Evolutionary conservation across 2,329 filamentous ascomycete species (phyloP).

Genomic region (Ascochyta lentis): DNA sequence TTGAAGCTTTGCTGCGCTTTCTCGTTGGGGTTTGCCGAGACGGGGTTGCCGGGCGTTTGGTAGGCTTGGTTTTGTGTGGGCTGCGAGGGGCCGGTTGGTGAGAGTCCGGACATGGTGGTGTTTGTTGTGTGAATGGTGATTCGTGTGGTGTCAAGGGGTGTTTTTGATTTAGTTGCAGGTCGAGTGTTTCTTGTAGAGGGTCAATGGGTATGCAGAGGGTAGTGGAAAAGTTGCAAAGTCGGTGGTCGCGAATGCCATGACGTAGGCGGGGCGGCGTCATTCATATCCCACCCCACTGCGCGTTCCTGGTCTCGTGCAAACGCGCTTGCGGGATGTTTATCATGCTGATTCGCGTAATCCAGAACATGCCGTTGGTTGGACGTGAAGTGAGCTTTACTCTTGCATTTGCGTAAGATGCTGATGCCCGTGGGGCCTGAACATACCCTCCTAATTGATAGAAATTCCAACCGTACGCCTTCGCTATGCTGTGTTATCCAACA

Average conservation of each 20-base stretch:
- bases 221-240: conserved; percentile 5
- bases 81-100: conserved; percentile 53
- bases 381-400: conserved; percentile 3
- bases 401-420: conserved; percentile 16
- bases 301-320: conserved; percentile 13
- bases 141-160: neutral
- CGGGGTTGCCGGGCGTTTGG: conserved; percentile 55
- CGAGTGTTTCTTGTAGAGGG: neutral
- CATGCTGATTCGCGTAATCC: conserved; percentile 18
- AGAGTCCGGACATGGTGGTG: conserved; percentile 48
- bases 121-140: neutral
- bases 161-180: neutral
- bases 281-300: conserved; percentile 26
- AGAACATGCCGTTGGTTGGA: neutral
- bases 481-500: conserved; percentile 37
- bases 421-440: neutral
- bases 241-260: conserved; percentile 26
- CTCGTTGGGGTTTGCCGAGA: conserved; percentile 52
- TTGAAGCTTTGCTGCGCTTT: conserved; percentile 41
- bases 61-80: conserved; percentile 55
- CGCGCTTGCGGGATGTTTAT: conserved; percentile 13
- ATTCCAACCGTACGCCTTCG: conserved; percentile 40
- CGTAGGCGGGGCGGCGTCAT: conserved; percentile 42
- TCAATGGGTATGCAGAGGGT: neutral
- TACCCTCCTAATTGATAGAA: neutral